Evolutionary conservation across 73 alveolate genomes (phyloP), one percentile per base, ranked within the genome.

Genomic region (Paramecium sexaurelia): DNA sequence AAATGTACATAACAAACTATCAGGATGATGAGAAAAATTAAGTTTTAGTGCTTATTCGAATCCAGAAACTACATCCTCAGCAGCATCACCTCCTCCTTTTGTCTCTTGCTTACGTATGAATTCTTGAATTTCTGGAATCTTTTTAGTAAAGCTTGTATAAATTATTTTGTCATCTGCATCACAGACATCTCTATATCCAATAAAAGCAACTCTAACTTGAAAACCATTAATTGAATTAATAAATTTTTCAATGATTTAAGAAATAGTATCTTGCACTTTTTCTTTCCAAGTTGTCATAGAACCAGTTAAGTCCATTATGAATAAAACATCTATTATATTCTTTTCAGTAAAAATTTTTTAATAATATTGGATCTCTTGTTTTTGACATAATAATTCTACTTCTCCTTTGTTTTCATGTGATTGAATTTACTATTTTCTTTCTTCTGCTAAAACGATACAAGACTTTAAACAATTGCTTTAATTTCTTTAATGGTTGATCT

Each of bases 1-100:
- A 43, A 84, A 22, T 43, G 47, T 84, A 2, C 45, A 17, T 45
- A 45, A 17, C 7, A 47, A n/a, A 6, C 92, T 9, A 19, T 67
- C 37, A 4, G 5, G 55, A 24, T 84, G 78, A n/a, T 1, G 22
- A 22, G 92, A 43, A 19, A 84, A 20, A 27, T 43, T 47, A n/a
- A 43, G 51, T 2, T 55, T 47, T 84, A 19, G 7, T 2, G 85
- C 55, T 6, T 45, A 13, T 22, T 56, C 40, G 6, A 84, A 69
- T 22, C 66, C 92, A 17, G 85, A 88, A 6, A 84, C 75, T 1
- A 84, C 32, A 84, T 84, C 92, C 51, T 84, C 92, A 0, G 92
- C 92, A 6, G 5, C 68, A 56, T 84, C 92, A 5, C 92, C 92
- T 7, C 92, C 92, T 2, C 92, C 92, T 10, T 43, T n/a, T 43